Percentiles rank a stretch among this genome's conserved stretches.
Conservation (phyloP, 202 grass and related monocot species). For the Setaria italica region DNA sequence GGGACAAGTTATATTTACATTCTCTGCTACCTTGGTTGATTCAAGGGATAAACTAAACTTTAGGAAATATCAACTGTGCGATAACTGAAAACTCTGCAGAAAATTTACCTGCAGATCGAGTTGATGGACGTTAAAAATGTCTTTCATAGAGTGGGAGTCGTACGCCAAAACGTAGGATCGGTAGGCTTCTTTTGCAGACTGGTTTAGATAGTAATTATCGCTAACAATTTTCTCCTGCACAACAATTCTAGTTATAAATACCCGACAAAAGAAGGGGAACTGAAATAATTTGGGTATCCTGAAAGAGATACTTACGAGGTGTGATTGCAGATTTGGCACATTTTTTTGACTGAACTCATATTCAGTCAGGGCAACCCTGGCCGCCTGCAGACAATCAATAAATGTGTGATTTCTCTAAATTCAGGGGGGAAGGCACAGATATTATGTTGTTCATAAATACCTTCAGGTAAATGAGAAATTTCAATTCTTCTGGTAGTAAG, state of each 20-base stretch:
- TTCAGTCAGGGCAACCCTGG: constrained; percentile 83
- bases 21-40: neutral
- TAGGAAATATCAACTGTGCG: neutral
- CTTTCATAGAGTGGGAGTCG: constrained; percentile 95
- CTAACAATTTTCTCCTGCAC: constrained; percentile 83
- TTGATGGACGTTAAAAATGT: constrained; percentile 90
- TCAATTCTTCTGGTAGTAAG: constrained; percentile 84
- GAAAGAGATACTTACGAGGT: constrained; percentile 63
- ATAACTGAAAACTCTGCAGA: neutral
- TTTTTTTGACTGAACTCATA: constrained; percentile 78
- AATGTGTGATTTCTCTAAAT: constrained; percentile 33
- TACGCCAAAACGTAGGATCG: constrained; percentile 88
- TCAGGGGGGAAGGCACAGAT: neutral
- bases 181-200: constrained; percentile 96
- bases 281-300: neutral
- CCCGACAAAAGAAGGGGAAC: neutral
- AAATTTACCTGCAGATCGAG: constrained; percentile 82
- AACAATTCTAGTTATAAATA: constrained; percentile 32
- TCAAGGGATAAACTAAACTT: neutral
- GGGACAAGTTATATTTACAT: neutral
- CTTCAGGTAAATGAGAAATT: constrained; percentile 89
- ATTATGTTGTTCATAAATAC: constrained; percentile 39
- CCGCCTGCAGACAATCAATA: constrained; percentile 61
- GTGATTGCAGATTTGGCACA: constrained; percentile 83
- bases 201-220: constrained; percentile 83